Base-by-base conservation (phyloP, 129 eudicot species). In the Artemisia argyi region DNA sequence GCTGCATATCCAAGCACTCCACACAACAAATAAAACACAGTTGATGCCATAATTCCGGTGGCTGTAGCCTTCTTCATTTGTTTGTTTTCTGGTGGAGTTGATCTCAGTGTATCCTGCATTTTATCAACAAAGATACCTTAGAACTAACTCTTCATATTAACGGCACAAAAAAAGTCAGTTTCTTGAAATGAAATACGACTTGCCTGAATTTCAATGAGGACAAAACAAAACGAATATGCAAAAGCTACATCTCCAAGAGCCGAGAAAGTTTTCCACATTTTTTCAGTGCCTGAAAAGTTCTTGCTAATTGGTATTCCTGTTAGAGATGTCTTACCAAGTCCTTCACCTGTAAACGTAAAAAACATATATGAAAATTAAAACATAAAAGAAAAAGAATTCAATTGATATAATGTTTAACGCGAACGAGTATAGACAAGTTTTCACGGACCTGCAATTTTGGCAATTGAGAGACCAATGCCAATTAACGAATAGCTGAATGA, bases 201-300 rank as follows among this genome's bases (percentile, higher is more conserved):
- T 68, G 70, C 92, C 81, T 89, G 90, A 61, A 89, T 86, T 66
- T 91, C 91, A 11, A 85, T 62, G 19, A 91, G 97, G 63, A 91
- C 83, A 19, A 55, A 65, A 22, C 89, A 81, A 52, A 81, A 91
- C 6, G 86, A 68, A 73, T 81, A 87, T 13, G 97, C 97, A 65
- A 91, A 87, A 6, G 91, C 97, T 59, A 87, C 79, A 72, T 91
- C 76, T 76, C 97, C 97, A 0, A 85, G 58, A 53, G 89, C 94
- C 24, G 85, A 68, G 62, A 87, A 83, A 17, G 62, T 67, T 35
- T 53, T 83, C 91, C 95, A 91, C 81, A 87, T 69, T 69, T 87
- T 91, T 7, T 88, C 78, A 32, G 32, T 64, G 11, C 80, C 75
- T 4, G 97, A 75, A 32, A 85, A 26, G 16, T 75, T 79, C 1